Evolutionary conservation across 768 basidiomycete species (phyloP), one percentile per base, ranked within the genome.

Genomic region (Suillus bovinus): DNA sequence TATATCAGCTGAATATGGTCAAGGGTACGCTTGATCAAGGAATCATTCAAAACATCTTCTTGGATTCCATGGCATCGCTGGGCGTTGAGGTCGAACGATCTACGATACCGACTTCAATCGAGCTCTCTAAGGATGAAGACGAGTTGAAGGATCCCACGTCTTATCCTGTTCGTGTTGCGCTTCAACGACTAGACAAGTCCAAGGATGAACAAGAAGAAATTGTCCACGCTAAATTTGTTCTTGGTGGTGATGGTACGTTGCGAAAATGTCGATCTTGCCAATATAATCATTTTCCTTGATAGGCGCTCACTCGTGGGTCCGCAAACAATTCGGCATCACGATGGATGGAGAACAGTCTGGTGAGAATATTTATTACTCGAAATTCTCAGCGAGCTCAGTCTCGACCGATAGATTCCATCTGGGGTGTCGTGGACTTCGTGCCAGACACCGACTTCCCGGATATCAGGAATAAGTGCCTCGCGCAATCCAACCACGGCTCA

Each of bases 241-340:
- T 94, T 38, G 92, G 92, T 2, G 81, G 86, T 24, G 92, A 94
- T 69, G 91, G 89, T 84, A 69, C 53, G 78, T 63, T 54, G 10
- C 6, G 52, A 53, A 31, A 33, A 59, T 29, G 24, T 53, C 9
- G 20, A 8, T 44, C 22, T 29, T 24, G 3, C 42, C 22, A 38
- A 24, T 5, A 55, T 38, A 14, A 10, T 58, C 44, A 72, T 20
- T 24, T 42, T 16, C 33, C 27, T 56, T 16, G 52, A 42, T 66
- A 90, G 88, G 90, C 6, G 91, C 90, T 0, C 91, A 92, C 73
- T 92, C 90, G 13, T 93, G 90, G 90, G 88, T 93, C 31, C 83
- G 92, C 24, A 91, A 89, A 63, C 61, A 74, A 0, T 76, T 91
- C 13, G 78, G 79, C 9, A 87, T 93, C 55, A 71, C 75, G 5